phyloP scores from a whole-genome alignment of 495 filamentous ascomycete species.

The Stereocaulon alpinum region DNA sequence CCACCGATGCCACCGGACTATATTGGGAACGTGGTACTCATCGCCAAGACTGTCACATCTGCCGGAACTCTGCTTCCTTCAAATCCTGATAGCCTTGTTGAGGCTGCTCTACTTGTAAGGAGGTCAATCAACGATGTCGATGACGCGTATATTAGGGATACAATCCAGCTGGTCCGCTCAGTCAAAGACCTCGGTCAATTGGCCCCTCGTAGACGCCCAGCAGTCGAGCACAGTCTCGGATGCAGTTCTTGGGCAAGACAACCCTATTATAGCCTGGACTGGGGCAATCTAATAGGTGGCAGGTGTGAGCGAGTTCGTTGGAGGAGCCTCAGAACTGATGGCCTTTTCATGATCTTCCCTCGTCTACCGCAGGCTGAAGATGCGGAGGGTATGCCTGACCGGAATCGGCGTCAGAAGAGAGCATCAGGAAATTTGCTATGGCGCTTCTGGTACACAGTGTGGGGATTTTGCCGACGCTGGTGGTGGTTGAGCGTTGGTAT shows the following conservation, averaged over 20 bases:
- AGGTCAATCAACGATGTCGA: conserved; percentile 6
- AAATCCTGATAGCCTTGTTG: conserved; percentile 4
- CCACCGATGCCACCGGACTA: conserved; percentile 12
- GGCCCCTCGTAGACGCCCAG: conserved; percentile 3
- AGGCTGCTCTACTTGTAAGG: neutral
- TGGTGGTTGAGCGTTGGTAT: too few relatives aligned
- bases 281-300: conserved; percentile 9
- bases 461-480: too few relatives aligned
- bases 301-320: conserved; percentile 6
- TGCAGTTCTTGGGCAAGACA: conserved; percentile 11
- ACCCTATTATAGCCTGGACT: conserved; percentile 12
- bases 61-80: neutral
- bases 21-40: conserved; percentile 13
- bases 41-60: conserved; percentile 9
- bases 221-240: neutral
- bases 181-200: conserved; percentile 8
- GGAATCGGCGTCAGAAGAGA: too few relatives aligned
- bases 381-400: neutral
- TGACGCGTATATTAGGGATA: conserved; percentile 10
- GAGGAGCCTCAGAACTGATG: conserved; percentile 1
- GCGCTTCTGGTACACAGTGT: too few relatives aligned
- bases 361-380: neutral
- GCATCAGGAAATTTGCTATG: too few relatives aligned
- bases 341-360: neutral
- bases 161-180: conserved; percentile 7